These are phyloP conservation scores for Phytophthora fragariaefolia DNA, from an alignment of 352 stramenopile species.

Conservation along the genomic window DNA sequence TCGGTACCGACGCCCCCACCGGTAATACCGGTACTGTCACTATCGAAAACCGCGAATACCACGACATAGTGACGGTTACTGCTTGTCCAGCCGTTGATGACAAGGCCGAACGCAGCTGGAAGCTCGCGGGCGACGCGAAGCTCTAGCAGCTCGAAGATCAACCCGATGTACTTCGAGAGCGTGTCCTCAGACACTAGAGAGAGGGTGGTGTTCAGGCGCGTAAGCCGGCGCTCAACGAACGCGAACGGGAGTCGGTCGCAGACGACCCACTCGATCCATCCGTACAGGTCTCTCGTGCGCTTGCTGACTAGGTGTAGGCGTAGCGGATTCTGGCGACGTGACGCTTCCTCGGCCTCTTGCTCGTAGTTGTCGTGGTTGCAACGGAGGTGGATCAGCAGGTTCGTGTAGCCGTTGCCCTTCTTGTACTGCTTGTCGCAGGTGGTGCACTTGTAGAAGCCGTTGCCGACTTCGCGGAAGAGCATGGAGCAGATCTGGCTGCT, in stretches of 20 bases:
- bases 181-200: too few relatives aligned
- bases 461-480: constrained; percentile 21
- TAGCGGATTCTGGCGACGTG: too few relatives aligned
- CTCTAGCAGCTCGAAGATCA: neutral
- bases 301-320: too few relatives aligned
- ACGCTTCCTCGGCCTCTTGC: too few relatives aligned
- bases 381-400: neutral
- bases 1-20: neutral
- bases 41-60: neutral
- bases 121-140: neutral
- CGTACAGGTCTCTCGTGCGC: neutral
- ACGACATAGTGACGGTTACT: neutral
- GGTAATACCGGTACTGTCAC: neutral
- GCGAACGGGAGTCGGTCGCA: neutral
- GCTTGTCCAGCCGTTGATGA: neutral
- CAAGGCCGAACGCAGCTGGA: neutral
- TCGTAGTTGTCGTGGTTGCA: too few relatives aligned
- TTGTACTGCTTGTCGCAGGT: constrained; percentile 28
- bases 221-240: neutral
- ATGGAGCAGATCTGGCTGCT: constrained; percentile 20
- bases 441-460: constrained; percentile 14
- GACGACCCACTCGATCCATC: neutral
- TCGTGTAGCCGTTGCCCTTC: constrained; percentile 29
- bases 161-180: too few relatives aligned
- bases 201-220: neutral